phyloP scores from a whole-genome alignment of 768 basidiomycete species.

The Brasilioporus rufonigricans region DNA sequence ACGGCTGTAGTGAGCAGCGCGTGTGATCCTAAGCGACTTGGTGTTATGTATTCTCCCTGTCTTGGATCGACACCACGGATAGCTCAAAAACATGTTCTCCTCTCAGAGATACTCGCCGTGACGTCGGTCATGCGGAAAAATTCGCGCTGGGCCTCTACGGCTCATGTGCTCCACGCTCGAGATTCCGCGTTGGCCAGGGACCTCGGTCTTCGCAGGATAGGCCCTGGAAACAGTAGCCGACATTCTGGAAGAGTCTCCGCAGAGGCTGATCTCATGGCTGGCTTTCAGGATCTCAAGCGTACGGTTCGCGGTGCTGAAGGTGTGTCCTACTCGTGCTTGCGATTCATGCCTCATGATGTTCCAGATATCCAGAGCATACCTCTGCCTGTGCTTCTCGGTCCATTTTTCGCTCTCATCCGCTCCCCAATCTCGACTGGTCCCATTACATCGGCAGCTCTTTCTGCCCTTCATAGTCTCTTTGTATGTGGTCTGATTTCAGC shows the following conservation, averaged over 20 bases:
- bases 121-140: constrained; percentile 97
- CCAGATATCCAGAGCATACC: constrained; percentile 60
- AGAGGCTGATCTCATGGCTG: constrained; percentile 85
- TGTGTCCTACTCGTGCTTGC: constrained; percentile 29
- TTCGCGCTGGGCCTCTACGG: constrained; percentile 88
- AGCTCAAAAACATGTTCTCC: constrained; percentile 74
- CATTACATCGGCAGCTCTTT: constrained; percentile 92
- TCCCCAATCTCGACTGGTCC: constrained; percentile 95
- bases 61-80: constrained; percentile 27
- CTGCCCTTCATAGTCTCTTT: constrained; percentile 87
- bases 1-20: neutral
- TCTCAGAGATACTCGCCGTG: constrained; percentile 88
- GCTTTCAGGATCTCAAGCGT: constrained; percentile 84
- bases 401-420: constrained; percentile 91
- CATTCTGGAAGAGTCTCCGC: constrained; percentile 50
- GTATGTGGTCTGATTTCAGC: constrained; percentile 68
- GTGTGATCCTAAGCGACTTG: neutral
- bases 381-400: constrained; percentile 65
- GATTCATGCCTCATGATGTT: constrained; percentile 15
- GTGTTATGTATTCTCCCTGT: constrained; percentile 17
- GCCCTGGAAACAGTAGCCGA: constrained; percentile 41
- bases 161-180: constrained; percentile 56
- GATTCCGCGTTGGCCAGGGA: constrained; percentile 72
- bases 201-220: constrained; percentile 68
- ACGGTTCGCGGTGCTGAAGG: constrained; percentile 67